Percentiles rank a stretch among this genome's conserved stretches.
Evolutionary conservation across 2,329 filamentous ascomycete genomes (phyloP).

Genomic region (Cordyceps farinosa): DNA sequence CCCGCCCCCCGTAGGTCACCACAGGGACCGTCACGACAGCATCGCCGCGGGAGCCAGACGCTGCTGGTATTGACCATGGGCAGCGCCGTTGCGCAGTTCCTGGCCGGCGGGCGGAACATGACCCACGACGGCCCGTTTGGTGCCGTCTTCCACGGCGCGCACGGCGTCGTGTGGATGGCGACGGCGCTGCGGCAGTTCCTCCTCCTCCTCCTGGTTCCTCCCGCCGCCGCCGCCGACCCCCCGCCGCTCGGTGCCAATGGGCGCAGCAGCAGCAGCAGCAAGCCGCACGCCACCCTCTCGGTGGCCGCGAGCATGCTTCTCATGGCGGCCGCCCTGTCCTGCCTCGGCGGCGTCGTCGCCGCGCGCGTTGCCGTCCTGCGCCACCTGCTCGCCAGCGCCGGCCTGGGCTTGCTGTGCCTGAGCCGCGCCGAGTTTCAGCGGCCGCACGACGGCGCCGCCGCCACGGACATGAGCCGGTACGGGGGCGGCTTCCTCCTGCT

Average conservation of each 20-base stretch:
- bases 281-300: not conserved
- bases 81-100: not conserved
- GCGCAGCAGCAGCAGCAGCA: slow-evolving; percentile 32
- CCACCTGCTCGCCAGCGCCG: not conserved
- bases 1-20: not conserved
- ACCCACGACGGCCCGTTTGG: slow-evolving; percentile 51
- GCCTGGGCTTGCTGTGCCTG: not conserved
- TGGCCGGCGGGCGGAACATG: not conserved
- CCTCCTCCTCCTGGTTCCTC: not conserved
- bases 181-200: slow-evolving; percentile 41
- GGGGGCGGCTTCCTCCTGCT: not conserved
- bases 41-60: not conserved
- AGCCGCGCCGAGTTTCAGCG: slow-evolving; percentile 5
- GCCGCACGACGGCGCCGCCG: not conserved
- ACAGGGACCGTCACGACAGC: not conserved
- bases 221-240: no score
- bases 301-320: slow-evolving; percentile 5
- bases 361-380: not conserved
- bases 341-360: not conserved
- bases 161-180: slow-evolving; percentile 60
- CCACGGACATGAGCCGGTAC: not conserved
- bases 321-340: not conserved
- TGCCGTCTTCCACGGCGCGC: slow-evolving; percentile 58
- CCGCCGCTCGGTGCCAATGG: not conserved
- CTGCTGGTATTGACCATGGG: not conserved